Percentiles rank a stretch among this genome's conserved stretches.
Conservation (phyloP, 2,329 filamentous ascomycete genomes). For the Sarocladium oryzae region DNA sequence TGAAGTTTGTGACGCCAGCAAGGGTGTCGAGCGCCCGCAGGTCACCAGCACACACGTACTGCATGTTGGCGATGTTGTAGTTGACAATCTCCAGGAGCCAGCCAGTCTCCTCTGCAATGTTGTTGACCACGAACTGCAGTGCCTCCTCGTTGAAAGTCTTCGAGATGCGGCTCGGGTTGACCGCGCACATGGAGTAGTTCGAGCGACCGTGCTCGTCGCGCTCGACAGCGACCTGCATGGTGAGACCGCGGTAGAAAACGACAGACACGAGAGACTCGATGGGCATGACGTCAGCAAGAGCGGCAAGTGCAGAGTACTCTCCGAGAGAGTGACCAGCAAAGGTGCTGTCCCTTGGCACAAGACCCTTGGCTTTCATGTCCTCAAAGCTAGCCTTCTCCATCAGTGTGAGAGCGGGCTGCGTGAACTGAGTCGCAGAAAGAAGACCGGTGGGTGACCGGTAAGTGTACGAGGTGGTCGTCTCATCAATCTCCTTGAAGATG, state of each 20-base stretch:
- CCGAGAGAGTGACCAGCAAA: slow-evolving; percentile 97
- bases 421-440: slow-evolving; percentile 96
- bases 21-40: slow-evolving; percentile 65
- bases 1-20: slow-evolving; percentile 81
- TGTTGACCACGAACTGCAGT: slow-evolving; percentile 92
- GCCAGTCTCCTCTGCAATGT: slow-evolving; percentile 84
- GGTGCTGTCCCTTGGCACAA: slow-evolving; percentile 92
- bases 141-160: slow-evolving; percentile 99
- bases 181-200: slow-evolving; percentile 99
- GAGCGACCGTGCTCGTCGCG: slow-evolving; percentile 87
- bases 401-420: slow-evolving; percentile 89
- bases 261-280: slow-evolving; percentile 97
- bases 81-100: slow-evolving; percentile 99
- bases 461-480: slow-evolving; percentile 90
- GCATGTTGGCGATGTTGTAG: slow-evolving; percentile 75
- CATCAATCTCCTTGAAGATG: slow-evolving; percentile 97
- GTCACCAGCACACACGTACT: slow-evolving; percentile 67
- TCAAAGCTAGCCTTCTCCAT: slow-evolving; percentile 99
- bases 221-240: slow-evolving; percentile 98
- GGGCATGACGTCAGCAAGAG: slow-evolving; percentile 97
- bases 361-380: slow-evolving; percentile 95
- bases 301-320: slow-evolving; percentile 95
- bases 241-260: slow-evolving; percentile 97
- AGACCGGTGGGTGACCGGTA: slow-evolving; percentile 93
- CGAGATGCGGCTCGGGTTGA: slow-evolving; percentile 96